Conservation (phyloP, 164 flowering plant genomes). For the Berberis thunbergii region DNA sequence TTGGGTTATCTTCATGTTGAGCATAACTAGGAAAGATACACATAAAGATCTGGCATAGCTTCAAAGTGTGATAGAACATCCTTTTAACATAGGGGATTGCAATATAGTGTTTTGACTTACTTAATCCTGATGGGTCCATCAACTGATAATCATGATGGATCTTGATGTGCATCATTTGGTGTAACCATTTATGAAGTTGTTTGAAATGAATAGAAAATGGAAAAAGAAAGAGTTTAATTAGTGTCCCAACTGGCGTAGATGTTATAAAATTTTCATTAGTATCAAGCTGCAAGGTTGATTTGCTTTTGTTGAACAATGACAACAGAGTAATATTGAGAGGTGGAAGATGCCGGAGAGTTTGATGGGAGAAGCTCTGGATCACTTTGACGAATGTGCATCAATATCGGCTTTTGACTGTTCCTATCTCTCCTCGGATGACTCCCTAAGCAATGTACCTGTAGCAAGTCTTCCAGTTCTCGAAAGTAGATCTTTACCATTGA, state of each 20-base stretch:
- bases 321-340: constrained; percentile 71
- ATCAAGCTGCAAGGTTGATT: background rate
- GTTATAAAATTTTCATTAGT: background rate
- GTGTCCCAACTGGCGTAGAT: background rate
- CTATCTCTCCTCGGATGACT: constrained; percentile 78
- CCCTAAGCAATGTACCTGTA: constrained; percentile 21
- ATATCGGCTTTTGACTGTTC: constrained; percentile 87
- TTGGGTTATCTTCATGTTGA: too few species aligned
- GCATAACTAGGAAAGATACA: too few species aligned
- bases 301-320: constrained; percentile 3
- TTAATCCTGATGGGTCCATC: too few species aligned
- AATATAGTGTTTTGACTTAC: too few species aligned
- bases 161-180: too few species aligned
- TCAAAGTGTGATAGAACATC: too few species aligned
- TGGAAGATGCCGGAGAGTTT: constrained; percentile 64
- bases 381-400: constrained; percentile 93
- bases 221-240: too few species aligned
- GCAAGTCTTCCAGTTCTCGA: constrained; percentile 13
- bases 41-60: too few species aligned
- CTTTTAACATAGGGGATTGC: too few species aligned
- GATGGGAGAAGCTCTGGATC: constrained; percentile 74
- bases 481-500: constrained; percentile 12
- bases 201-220: too few species aligned
- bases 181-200: too few species aligned
- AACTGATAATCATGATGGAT: too few species aligned